Conservation (phyloP, 352 stramenopile species). For the Blastocystis sp. region DNA sequence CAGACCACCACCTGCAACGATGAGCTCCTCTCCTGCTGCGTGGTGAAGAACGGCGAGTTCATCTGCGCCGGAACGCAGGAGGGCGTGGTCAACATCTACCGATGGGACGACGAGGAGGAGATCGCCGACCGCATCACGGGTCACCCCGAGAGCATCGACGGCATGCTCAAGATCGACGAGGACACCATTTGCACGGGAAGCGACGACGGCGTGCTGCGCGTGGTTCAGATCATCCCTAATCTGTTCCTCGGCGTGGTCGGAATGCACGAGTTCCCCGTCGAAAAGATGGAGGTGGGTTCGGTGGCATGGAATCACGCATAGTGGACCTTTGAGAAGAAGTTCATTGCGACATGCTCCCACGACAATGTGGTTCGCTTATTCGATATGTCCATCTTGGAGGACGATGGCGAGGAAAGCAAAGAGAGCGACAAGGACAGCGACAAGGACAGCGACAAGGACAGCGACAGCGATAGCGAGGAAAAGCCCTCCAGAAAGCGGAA, state of each 20-base stretch:
- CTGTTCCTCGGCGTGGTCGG: conserved; percentile 56
- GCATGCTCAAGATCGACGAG: conserved; percentile 72
- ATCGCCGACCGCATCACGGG: conserved; percentile 65
- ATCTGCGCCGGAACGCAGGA: conserved; percentile 66
- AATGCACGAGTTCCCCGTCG: conserved; percentile 63
- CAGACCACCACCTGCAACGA: conserved; percentile 65
- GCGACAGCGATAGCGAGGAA: neutral
- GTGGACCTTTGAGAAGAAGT: conserved; percentile 53
- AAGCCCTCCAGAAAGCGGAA: neutral
- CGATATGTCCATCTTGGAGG: conserved; percentile 66
- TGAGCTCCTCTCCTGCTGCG: conserved; percentile 65
- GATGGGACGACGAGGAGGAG: conserved; percentile 54
- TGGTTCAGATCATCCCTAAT: conserved; percentile 61
- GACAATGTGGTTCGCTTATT: conserved; percentile 63
- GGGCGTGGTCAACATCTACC: conserved; percentile 59
- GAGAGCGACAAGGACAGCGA: conserved; percentile 19
- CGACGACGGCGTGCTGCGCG: conserved; percentile 58
- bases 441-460: conserved; percentile 8
- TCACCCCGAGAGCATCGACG: conserved; percentile 72
- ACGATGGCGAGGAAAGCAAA: conserved; percentile 57
- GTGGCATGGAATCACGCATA: neutral
- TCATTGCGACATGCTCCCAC: conserved; percentile 43
- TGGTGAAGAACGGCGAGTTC: conserved; percentile 60
- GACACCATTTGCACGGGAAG: conserved; percentile 68
- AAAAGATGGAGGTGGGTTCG: conserved; percentile 54